Percentiles rank a stretch among this genome's conserved stretches.
These are phyloP conservation scores for Microdochium nivale DNA, from an alignment of 2,329 filamentous ascomycete species.

Conservation along the genomic window DNA sequence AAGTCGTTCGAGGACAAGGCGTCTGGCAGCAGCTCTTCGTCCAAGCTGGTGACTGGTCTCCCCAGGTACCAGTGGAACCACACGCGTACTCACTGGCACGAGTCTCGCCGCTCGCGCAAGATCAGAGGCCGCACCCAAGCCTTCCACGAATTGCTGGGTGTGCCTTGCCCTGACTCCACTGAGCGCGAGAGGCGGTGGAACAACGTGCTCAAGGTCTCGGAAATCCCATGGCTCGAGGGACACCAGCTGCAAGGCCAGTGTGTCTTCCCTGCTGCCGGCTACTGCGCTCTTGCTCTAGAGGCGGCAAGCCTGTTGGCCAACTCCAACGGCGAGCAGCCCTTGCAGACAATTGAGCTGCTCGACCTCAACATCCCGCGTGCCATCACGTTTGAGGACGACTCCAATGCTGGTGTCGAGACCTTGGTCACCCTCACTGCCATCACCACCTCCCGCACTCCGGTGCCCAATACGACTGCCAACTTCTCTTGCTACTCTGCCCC, in stretches of 20 bases:
- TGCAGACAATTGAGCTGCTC: not conserved
- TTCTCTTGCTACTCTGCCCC: slow-evolving; percentile 9
- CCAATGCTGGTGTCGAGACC: slow-evolving; percentile 11
- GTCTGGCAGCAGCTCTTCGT: not conserved
- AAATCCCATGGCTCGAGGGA: slow-evolving; percentile 13
- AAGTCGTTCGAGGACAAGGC: not conserved
- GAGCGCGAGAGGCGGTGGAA: not conserved
- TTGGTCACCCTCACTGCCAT: slow-evolving; percentile 10
- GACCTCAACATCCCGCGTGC: slow-evolving; percentile 2
- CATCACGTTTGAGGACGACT: slow-evolving; percentile 3
- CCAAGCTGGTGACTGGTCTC: not conserved
- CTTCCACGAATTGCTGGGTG: not conserved
- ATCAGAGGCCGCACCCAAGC: not conserved
- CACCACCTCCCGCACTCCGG: slow-evolving; percentile 1
- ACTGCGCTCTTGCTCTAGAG: slow-evolving; percentile 6
- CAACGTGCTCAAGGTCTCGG: not conserved
- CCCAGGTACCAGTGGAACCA: not conserved
- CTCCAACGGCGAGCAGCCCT: not conserved
- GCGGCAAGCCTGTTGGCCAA: slow-evolving; percentile 1
- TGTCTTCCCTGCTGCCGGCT: slow-evolving; percentile 11
- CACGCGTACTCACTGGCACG: not conserved
- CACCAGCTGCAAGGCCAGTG: slow-evolving; percentile 10
- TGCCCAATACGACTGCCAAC: slow-evolving; percentile 5
- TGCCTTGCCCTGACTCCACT: slow-evolving; percentile 31
- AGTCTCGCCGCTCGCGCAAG: not conserved